Evolutionary conservation across 2,329 filamentous ascomycete species (phyloP).

Genomic region (Microsporum canis): DNA sequence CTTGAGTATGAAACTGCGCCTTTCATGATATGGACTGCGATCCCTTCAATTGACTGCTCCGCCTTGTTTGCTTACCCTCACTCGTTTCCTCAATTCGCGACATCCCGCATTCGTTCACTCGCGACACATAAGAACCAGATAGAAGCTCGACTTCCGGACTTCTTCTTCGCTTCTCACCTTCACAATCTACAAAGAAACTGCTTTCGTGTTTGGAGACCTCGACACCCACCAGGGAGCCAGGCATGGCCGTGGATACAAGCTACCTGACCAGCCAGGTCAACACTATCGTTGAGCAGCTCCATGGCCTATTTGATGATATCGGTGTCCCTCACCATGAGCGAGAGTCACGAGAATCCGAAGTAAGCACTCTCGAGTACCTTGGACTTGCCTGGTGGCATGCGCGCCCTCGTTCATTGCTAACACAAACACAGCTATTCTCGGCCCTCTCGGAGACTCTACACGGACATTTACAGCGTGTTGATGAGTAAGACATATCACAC

Average conservation of each 20-base stretch:
- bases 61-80: constrained; percentile 2
- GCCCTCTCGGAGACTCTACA: constrained; percentile 85
- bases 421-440: constrained; percentile 59
- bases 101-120: neutral
- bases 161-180: no score
- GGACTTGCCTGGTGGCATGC: neutral
- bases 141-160: neutral
- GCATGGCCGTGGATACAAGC: constrained; percentile 66
- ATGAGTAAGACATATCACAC: constrained; percentile 39
- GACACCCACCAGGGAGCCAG: neutral
- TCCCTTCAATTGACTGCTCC: constrained; percentile 6
- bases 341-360: constrained; percentile 79
- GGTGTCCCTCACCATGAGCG: constrained; percentile 90
- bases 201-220: neutral
- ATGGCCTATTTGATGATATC: constrained; percentile 94
- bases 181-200: neutral
- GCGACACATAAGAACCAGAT: neutral
- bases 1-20: constrained; percentile 7
- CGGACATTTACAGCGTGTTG: constrained; percentile 75
- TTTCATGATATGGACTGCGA: constrained; percentile 8
- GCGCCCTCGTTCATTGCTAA: neutral
- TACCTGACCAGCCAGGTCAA: constrained; percentile 93
- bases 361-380: constrained; percentile 33
- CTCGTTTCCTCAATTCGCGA: neutral
- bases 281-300: constrained; percentile 82